Evolutionary conservation across 441 rosid genomes (phyloP), one percentile per base, ranked within the genome.

Genomic region (Sinapis alba): DNA sequence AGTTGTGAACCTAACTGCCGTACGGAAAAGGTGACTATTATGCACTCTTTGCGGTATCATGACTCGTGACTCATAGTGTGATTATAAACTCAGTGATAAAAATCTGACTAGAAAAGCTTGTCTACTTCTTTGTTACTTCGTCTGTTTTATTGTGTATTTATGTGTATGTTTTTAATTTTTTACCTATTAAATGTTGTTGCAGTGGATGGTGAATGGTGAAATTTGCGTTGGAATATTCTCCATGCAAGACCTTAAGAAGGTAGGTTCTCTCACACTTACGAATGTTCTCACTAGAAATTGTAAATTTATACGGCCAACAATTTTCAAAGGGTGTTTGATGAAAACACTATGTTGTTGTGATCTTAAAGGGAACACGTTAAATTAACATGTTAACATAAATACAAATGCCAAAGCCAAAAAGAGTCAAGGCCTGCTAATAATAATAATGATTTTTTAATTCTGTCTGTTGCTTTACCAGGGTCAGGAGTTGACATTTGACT

Each of bases 131-230:
- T 58, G 28, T 45, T 43, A 50, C 45, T 45, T 65, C 50, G 43
- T 68, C 43, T 65, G 24, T 36, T 47, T 65, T 58, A 30, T 36
- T 73, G 62, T 73, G 50, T 69, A 20, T 62, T 50, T 67, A 68
- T 72, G 47, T 68, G 38, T 56, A 62, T 63, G 47, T 53, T 64
- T 58, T 58, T 62, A 45, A 28, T 68, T 58, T 69, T 36, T 64
- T 61, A 62, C 78, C 62, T 36, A 23, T 56, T 58, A 12, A 72
- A 75, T 50, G 79, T 82, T 59, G 71, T 82, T 67, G 79, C 97
- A 96, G 99, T 96, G 98, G 99, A 90, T 96, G 91, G 98, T 96
- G 75, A 93, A 93, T 79, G 99, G 99, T 80, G 99, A 96, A 86
- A 93, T 96, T 75, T 96, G 98, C 69, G 92, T 96, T 62, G 99